Conservation (phyloP, 805 yeast genomes). For the Pichia occidentalis region DNA sequence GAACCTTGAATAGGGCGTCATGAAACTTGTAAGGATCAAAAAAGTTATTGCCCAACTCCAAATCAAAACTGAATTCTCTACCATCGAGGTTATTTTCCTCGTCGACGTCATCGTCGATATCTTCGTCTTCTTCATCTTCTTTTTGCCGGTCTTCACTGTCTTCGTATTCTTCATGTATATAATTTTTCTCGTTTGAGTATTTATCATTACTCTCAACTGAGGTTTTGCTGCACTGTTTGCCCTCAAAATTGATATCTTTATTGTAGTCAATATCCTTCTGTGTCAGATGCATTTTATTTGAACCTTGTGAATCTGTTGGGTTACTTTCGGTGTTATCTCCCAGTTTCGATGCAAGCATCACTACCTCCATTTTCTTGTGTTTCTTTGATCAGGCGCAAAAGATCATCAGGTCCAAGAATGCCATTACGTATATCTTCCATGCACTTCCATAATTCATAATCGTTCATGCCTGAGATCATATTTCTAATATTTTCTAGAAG, state of each 20-base stretch:
- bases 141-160: neutral
- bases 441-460: neutral
- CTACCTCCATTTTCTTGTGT: neutral
- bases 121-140: neutral
- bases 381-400: constrained; percentile 1
- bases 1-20: constrained; percentile 23
- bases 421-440: constrained; percentile 3
- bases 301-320: too few species aligned
- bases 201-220: too few species aligned
- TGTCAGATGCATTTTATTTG: too few species aligned
- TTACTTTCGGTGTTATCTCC: too few species aligned
- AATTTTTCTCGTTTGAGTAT: neutral
- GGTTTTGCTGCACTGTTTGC: neutral
- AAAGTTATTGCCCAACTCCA: constrained; percentile 15
- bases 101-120: neutral
- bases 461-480: constrained; percentile 1
- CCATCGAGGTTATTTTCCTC: constrained; percentile 10
- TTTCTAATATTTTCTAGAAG: neutral
- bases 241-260: neutral
- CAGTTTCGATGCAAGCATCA: too few species aligned
- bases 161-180: neutral
- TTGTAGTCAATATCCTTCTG: neutral
- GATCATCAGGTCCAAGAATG: neutral
- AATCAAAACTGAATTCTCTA: constrained; percentile 19
- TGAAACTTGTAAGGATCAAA: constrained; percentile 27